These are phyloP conservation scores for Gentiana straminea DNA, from an alignment of 257 asterid genomes.

Conservation along the genomic window DNA sequence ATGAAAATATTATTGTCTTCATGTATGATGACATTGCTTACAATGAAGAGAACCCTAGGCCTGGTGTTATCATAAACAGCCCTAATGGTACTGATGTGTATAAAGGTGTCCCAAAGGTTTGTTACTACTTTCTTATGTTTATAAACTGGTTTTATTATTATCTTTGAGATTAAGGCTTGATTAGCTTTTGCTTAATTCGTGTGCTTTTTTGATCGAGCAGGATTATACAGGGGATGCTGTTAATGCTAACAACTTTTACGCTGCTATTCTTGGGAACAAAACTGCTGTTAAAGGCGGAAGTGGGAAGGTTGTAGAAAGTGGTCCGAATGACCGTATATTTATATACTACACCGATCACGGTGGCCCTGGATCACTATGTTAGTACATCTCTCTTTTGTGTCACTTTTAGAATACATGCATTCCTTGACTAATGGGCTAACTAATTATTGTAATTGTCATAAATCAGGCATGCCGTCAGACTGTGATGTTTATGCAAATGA, in stretches of 20 bases:
- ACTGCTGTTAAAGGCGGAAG: constrained; percentile 73
- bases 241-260: constrained; percentile 52
- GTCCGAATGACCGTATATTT: constrained; percentile 80
- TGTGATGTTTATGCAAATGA: constrained; percentile 72
- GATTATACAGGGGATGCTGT: constrained; percentile 75
- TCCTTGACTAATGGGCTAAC: not conserved
- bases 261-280: constrained; percentile 74
- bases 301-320: constrained; percentile 84
- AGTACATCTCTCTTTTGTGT: constrained; percentile 9
- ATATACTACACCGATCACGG: constrained; percentile 85
- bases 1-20: constrained; percentile 74
- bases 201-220: constrained; percentile 27
- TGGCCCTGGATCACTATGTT: constrained; percentile 87
- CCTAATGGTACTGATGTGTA: constrained; percentile 81
- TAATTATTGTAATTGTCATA: constrained; percentile 3
- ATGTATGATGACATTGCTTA: constrained; percentile 91
- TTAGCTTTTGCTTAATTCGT: not conserved
- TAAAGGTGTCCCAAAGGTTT: constrained; percentile 88
- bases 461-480: constrained; percentile 69
- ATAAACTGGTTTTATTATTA: constrained; percentile 3
- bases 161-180: constrained; percentile 3
- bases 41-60: constrained; percentile 68
- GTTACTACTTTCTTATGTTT: constrained; percentile 6
- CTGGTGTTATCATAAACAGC: constrained; percentile 72
- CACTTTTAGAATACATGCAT: too few species aligned